Evolutionary conservation across 2,329 filamentous ascomycete genomes (phyloP).

Genomic region (Apiospora malaysiana): DNA sequence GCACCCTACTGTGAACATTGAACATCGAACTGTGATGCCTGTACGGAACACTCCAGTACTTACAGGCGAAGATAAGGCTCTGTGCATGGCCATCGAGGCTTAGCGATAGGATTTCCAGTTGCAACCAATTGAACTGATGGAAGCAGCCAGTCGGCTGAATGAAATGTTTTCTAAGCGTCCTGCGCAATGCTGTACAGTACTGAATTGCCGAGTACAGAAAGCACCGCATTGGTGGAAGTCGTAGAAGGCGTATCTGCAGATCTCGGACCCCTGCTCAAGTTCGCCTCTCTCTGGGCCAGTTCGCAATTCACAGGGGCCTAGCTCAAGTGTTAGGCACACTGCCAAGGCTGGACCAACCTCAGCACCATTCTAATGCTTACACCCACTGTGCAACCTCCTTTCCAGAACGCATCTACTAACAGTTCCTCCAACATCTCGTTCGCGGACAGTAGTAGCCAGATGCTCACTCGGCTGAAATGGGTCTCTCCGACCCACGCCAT

Average conservation of each 20-base stretch:
- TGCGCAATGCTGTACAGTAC: not conserved
- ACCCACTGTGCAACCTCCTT: constrained; percentile 6
- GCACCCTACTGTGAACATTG: too few species aligned
- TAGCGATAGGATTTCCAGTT: not conserved
- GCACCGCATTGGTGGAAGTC: not conserved
- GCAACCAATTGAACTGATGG: not conserved
- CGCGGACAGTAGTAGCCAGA: too few species aligned
- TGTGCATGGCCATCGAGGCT: not conserved
- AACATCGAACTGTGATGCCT: too few species aligned
- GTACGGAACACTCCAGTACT: too few species aligned
- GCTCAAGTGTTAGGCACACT: not conserved
- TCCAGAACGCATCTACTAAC: not conserved
- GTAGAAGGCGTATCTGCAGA: constrained; percentile 2
- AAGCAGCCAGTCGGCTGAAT: not conserved
- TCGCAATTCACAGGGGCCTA: not conserved
- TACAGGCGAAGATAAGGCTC: not conserved
- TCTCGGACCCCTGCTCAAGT: not conserved
- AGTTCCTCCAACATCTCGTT: not conserved
- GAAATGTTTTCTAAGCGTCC: not conserved
- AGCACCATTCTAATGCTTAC: not conserved
- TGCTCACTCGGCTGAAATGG: constrained; percentile 1
- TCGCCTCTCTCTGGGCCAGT: not conserved
- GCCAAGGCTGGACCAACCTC: not conserved
- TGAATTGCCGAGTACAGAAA: not conserved
- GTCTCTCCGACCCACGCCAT: not conserved